phyloP scores from a whole-genome alignment of 306 rosid species.

The Arachis stenosperma region DNA sequence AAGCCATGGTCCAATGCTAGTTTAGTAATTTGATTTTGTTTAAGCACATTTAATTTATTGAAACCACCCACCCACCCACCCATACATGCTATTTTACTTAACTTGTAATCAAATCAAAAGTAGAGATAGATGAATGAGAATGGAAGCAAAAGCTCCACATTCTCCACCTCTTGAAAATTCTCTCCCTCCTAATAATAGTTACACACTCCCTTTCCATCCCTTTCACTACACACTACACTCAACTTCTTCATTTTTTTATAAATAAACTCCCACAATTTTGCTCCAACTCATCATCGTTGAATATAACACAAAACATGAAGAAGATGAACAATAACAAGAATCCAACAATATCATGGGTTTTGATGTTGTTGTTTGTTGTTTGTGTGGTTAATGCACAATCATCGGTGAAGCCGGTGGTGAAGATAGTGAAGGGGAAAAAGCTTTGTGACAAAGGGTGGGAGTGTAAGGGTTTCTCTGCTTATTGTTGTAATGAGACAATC shows the following conservation, averaged over 20 bases:
- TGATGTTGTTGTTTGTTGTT: conserved; percentile 43
- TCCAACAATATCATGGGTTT: conserved; percentile 52
- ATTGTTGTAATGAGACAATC: conserved; percentile 85
- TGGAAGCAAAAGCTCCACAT: conserved; percentile 59
- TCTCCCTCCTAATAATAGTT: conserved; percentile 58
- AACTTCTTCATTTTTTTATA: conserved; percentile 27
- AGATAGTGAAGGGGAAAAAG: conserved; percentile 75
- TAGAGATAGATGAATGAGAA: conserved; percentile 47
- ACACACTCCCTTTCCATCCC: conserved; percentile 64
- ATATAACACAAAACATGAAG: not conserved
- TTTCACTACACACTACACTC: conserved; percentile 51
- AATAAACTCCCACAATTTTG: conserved; percentile 7
- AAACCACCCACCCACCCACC: not conserved
- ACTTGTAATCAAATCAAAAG: conserved; percentile 40
- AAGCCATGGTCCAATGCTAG: too few species aligned
- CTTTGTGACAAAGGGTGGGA: conserved; percentile 91
- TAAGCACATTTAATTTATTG: not conserved
- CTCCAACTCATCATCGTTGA: conserved; percentile 8
- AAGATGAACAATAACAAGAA: conserved; percentile 30
- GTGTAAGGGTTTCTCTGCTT: conserved; percentile 70
- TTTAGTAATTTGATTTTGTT: too few species aligned
- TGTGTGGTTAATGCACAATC: conserved; percentile 38
- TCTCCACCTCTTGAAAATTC: conserved; percentile 50
- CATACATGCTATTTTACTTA: conserved; percentile 10
- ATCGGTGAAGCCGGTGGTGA: conserved; percentile 56